A percentile compares a stretch with the other conserved stretches of the same genome.
phyloP scores from a whole-genome alignment of 305 asterid species.

The Solanum aculeatissimum region DNA sequence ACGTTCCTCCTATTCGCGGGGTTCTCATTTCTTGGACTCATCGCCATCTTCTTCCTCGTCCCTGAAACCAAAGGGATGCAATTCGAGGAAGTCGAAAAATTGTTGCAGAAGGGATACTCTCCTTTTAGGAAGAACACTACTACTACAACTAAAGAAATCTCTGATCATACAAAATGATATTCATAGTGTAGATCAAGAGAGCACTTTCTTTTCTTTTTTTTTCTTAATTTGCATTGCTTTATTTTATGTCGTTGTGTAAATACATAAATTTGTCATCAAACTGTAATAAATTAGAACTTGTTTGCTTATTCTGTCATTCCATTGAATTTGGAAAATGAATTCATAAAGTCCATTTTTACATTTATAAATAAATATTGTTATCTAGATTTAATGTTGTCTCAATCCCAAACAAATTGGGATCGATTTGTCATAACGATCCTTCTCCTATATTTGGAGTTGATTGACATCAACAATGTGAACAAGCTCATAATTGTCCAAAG shows the following conservation, averaged over 20 bases:
- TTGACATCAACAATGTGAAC: neutral
- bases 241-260: neutral
- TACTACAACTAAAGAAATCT: neutral
- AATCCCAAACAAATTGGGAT: neutral
- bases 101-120: constrained; percentile 43
- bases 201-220: neutral
- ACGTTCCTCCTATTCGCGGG: constrained; percentile 66
- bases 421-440: neutral
- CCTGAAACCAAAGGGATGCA: constrained; percentile 72
- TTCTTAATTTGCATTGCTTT: neutral
- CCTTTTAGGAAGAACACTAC: constrained; percentile 21
- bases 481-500: neutral
- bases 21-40: constrained; percentile 37
- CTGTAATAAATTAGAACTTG: neutral
- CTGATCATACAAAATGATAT: neutral
- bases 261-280: neutral
- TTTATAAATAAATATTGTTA: neutral
- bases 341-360: neutral
- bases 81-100: constrained; percentile 53
- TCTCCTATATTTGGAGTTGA: neutral
- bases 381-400: neutral
- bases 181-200: neutral
- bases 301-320: neutral
- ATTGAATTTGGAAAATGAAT: neutral
- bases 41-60: constrained; percentile 45